A percentile compares a stretch with the other conserved stretches of the same genome.
These are phyloP conservation scores for Ogataea ganodermae DNA, from an alignment of 805 yeast species.

Conservation along the genomic window DNA sequence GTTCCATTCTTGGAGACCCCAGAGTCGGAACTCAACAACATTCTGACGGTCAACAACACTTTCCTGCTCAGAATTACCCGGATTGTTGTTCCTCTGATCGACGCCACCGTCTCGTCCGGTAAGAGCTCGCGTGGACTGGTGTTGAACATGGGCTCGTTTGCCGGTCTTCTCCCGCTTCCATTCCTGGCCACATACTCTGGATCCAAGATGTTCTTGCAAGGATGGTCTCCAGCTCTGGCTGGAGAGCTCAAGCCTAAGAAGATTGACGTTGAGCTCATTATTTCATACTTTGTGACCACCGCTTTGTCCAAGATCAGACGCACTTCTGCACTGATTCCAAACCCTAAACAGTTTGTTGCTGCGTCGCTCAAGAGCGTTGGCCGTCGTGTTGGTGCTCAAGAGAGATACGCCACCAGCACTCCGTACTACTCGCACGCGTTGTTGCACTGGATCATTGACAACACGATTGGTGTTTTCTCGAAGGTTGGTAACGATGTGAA, in stretches of 20 bases:
- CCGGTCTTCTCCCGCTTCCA: conserved; percentile 93
- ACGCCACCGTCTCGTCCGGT: conserved; percentile 47
- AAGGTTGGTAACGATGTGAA: conserved; percentile 68
- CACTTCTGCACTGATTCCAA: conserved; percentile 75
- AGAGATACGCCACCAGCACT: conserved; percentile 79
- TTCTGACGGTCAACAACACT: conserved; percentile 80
- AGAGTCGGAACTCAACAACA: conserved; percentile 70
- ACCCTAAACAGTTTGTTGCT: conserved; percentile 76
- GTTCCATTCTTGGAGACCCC: conserved; percentile 87
- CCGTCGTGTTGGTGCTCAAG: conserved; percentile 90
- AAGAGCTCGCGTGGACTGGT: conserved; percentile 67
- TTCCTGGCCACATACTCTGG: conserved; percentile 92
- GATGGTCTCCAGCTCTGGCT: conserved; percentile 88
- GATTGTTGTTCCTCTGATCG: conserved; percentile 70
- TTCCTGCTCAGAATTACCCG: conserved; percentile 86
- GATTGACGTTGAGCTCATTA: conserved; percentile 82
- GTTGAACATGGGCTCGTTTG: conserved; percentile 95
- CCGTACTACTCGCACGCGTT: conserved; percentile 95
- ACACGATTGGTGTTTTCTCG: conserved; percentile 81
- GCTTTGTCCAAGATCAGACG: conserved; percentile 93
- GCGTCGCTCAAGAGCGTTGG: conserved; percentile 72
- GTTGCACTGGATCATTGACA: conserved; percentile 79
- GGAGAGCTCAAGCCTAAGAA: conserved; percentile 71
- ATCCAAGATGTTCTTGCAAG: conserved; percentile 91
- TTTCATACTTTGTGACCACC: conserved; percentile 89